Evolutionary conservation across 768 basidiomycete genomes (phyloP).

Genomic region (Symmetrospora coprosmae): DNA sequence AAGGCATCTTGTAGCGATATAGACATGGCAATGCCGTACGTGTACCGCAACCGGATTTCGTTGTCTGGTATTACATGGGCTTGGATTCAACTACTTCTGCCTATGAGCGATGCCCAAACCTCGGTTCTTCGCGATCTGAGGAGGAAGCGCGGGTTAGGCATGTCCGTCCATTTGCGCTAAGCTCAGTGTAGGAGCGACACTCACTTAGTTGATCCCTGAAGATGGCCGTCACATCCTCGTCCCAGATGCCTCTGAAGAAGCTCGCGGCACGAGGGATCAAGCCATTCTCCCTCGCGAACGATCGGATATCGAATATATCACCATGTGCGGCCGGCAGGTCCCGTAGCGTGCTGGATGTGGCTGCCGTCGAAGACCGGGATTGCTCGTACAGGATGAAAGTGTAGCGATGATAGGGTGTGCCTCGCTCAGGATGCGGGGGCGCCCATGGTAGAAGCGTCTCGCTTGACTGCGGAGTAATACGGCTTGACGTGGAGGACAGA

Average conservation of each 20-base stretch:
- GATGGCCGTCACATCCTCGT: slow-evolving; percentile 42
- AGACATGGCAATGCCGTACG: too few species aligned
- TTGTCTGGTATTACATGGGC: too few species aligned
- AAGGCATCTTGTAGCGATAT: too few species aligned
- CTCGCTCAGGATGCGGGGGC: slow-evolving; percentile 80
- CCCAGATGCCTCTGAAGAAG: slow-evolving; percentile 74
- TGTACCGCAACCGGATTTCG: too few species aligned
- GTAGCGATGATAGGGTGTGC: slow-evolving; percentile 84
- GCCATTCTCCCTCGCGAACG: slow-evolving; percentile 48
- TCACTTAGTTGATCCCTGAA: slow-evolving; percentile 10
- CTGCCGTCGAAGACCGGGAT: slow-evolving; percentile 29
- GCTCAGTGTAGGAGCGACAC: background rate
- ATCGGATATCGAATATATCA: slow-evolving; percentile 48
- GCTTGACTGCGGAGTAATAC: slow-evolving; percentile 22
- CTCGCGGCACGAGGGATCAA: slow-evolving; percentile 54
- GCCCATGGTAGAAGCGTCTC: slow-evolving; percentile 46
- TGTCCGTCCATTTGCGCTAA: background rate
- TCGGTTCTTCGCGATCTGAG: too few species aligned
- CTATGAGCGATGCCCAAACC: too few species aligned
- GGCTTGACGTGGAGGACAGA: slow-evolving; percentile 43
- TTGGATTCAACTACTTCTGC: too few species aligned
- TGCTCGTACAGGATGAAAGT: slow-evolving; percentile 62
- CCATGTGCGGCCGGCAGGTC: background rate
- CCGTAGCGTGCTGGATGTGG: too few species aligned
- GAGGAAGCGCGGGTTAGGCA: too few species aligned